A percentile compares a stretch with the other conserved stretches of the same genome.
These are phyloP conservation scores for Phalaenopsis hybrid DNA, from an alignment of 116 monocot genomes.

Conservation along the genomic window DNA sequence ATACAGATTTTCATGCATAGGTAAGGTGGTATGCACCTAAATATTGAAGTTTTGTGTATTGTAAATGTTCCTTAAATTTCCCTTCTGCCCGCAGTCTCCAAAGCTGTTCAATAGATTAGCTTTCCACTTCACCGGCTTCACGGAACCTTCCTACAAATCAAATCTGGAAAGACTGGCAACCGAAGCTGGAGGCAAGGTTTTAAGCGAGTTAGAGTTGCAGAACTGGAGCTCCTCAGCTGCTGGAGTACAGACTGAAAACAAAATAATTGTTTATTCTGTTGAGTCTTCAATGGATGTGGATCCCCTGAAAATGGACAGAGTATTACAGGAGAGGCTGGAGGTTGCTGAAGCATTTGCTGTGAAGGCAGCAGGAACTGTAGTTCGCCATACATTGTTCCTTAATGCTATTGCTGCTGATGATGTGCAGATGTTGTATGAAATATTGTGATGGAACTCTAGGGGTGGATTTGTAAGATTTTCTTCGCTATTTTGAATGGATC, in stretches of 20 bases:
- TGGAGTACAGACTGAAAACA: neutral
- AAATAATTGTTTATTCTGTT: conserved; percentile 24
- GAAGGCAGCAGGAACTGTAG: conserved; percentile 13
- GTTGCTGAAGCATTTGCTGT: conserved; percentile 32
- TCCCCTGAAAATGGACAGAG: neutral
- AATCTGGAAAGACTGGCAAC: conserved; percentile 21
- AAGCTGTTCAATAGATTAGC: conserved; percentile 25
- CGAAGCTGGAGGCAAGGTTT: conserved; percentile 18
- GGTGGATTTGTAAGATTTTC: neutral
- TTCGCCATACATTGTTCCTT: conserved; percentile 44
- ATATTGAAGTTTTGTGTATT: no score
- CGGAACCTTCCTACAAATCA: conserved; percentile 7
- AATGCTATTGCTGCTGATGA: conserved; percentile 52
- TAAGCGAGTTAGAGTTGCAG: conserved; percentile 3
- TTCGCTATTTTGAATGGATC: neutral
- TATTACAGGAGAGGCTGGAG: conserved; percentile 25
- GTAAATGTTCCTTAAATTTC: neutral
- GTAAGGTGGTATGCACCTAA: no score
- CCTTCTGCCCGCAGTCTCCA: conserved; percentile 23
- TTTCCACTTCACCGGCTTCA: conserved; percentile 30
- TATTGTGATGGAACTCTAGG: neutral
- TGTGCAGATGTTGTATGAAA: neutral
- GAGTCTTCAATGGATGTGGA: conserved; percentile 23
- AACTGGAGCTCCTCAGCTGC: neutral
- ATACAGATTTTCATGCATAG: no score